Percentiles rank a stretch among this genome's conserved stretches.
phyloP scores from a whole-genome alignment of 2,329 filamentous ascomycete species.

The Dactylonectria estremocensis region DNA sequence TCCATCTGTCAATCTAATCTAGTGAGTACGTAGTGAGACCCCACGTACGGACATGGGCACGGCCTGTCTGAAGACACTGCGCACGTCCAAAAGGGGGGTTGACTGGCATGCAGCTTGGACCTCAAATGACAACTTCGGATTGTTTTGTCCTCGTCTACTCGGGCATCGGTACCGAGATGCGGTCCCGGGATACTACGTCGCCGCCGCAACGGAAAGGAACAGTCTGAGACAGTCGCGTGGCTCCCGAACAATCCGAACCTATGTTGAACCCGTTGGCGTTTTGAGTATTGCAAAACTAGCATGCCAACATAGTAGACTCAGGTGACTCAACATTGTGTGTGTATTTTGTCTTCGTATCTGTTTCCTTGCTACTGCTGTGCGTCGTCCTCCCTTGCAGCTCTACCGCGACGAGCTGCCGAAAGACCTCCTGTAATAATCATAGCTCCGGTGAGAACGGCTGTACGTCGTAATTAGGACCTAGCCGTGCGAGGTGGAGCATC shows the following conservation, averaged over 20 bases:
- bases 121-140: conserved; percentile 6
- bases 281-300: neutral
- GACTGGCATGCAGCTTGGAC: neutral
- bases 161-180: conserved; percentile 15
- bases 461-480: no score
- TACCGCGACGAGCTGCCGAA: neutral
- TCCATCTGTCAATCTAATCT: conserved; percentile 20
- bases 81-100: conserved; percentile 11
- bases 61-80: conserved; percentile 8
- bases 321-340: neutral
- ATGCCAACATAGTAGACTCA: neutral
- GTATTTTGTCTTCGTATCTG: neutral
- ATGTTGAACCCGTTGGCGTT: conserved; percentile 16
- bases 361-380: neutral
- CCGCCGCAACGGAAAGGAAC: conserved; percentile 13
- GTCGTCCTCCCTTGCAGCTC: neutral
- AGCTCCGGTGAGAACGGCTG: neutral
- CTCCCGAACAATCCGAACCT: conserved; percentile 6
- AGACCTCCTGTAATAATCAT: neutral
- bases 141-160: conserved; percentile 18
- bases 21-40: no score
- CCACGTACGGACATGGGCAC: conserved; percentile 22
- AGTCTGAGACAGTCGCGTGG: conserved; percentile 25
- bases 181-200: conserved; percentile 11
- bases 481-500: conserved; percentile 18